A percentile compares a stretch with the other conserved stretches of the same genome.
Evolutionary conservation across 768 basidiomycete species (phyloP).

Genomic region (Hericium coralloides): DNA sequence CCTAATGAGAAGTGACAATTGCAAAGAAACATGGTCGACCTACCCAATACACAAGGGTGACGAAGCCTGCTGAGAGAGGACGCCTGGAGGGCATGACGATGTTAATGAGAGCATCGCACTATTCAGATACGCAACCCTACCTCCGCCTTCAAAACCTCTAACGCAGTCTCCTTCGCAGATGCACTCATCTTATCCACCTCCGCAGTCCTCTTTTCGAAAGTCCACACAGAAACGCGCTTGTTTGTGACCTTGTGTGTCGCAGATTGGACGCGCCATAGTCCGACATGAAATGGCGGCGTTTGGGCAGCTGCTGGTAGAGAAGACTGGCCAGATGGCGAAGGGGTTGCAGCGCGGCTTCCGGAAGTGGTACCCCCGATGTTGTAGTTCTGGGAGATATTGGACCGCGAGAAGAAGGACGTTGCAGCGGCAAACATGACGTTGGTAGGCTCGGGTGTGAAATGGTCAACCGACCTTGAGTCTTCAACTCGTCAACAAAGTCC

Average conservation of each 20-base stretch:
- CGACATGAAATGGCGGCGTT: conserved; percentile 57
- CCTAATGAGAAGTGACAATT: conserved; percentile 5
- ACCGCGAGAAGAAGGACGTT: conserved; percentile 73
- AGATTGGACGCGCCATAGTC: conserved; percentile 83
- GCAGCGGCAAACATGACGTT: conserved; percentile 67
- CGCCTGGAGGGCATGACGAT: conserved; percentile 40
- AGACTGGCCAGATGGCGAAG: conserved; percentile 24
- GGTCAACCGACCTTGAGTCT: too few relatives aligned
- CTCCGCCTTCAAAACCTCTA: conserved; percentile 89
- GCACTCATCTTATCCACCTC: conserved; percentile 67
- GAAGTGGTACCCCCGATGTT: conserved; percentile 38
- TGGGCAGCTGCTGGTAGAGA: conserved; percentile 29
- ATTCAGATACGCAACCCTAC: conserved; percentile 31
- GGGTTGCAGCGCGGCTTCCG: conserved; percentile 26
- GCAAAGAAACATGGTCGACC: conserved; percentile 10
- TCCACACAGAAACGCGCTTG: conserved; percentile 91
- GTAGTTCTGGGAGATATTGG: conserved; percentile 76
- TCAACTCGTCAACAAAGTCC: too few relatives aligned
- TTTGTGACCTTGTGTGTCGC: conserved; percentile 84
- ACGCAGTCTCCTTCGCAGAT: conserved; percentile 56
- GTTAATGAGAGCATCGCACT: not conserved
- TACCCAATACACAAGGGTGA: conserved; percentile 90
- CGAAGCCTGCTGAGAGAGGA: conserved; percentile 76
- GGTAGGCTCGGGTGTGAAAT: too few relatives aligned
- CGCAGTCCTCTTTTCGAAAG: conserved; percentile 70